A percentile compares a stretch with the other conserved stretches of the same genome.
Conservation (phyloP, 2,329 filamentous ascomycete species). For the Dactylonectria macrodidyma region DNA sequence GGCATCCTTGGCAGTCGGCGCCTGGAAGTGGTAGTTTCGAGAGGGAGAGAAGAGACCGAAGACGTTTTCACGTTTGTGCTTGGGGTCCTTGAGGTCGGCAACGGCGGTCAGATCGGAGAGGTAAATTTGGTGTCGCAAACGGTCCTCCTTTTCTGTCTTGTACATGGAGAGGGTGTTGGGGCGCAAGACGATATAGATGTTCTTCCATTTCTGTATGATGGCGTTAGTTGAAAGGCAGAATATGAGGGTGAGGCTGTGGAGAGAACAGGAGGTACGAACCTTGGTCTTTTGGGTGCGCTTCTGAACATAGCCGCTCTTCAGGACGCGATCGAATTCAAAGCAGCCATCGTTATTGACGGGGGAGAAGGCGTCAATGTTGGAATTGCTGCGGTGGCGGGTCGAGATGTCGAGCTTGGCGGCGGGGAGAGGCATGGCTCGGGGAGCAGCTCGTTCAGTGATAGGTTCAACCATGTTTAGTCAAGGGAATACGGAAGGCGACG, state of each 20-base stretch:
- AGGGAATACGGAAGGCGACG: constrained; percentile 19
- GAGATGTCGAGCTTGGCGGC: constrained; percentile 36
- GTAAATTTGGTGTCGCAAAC: constrained; percentile 88
- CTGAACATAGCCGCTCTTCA: constrained; percentile 89
- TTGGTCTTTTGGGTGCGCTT: constrained; percentile 96
- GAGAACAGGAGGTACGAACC: constrained; percentile 63
- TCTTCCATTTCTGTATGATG: constrained; percentile 84
- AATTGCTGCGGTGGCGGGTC: constrained; percentile 46
- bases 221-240: constrained; percentile 38
- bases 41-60: constrained; percentile 95
- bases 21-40: constrained; percentile 92
- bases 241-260: background rate
- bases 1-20: constrained; percentile 79
- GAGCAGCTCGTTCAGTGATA: constrained; percentile 41
- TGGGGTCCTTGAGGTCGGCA: constrained; percentile 88
- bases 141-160: constrained; percentile 91
- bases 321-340: constrained; percentile 94
- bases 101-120: constrained; percentile 93
- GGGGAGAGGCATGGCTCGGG: constrained; percentile 31
- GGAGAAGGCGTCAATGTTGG: constrained; percentile 76
- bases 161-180: constrained; percentile 94
- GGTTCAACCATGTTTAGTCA: constrained; percentile 44
- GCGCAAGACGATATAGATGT: constrained; percentile 88
- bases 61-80: constrained; percentile 87
- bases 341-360: constrained; percentile 95